Evolutionary conservation across 345 rosid genomes (phyloP).

Genomic region (Barbarea vulgaris): DNA sequence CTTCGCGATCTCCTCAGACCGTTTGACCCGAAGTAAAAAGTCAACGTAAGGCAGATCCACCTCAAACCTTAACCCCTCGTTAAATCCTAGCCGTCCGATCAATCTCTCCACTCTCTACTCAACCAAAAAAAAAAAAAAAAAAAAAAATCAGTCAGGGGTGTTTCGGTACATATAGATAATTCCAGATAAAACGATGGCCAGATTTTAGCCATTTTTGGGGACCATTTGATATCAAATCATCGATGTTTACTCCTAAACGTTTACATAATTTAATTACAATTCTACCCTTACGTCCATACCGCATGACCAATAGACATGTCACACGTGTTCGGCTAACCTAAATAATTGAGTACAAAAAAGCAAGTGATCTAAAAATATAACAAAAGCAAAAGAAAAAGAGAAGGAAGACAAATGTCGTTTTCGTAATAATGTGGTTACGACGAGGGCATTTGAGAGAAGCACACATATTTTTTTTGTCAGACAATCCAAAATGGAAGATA

Average conservation of each 20-base stretch:
- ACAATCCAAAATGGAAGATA: slow-evolving; percentile 78
- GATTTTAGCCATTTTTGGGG: slow-evolving; percentile 59
- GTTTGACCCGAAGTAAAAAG: slow-evolving; percentile 74
- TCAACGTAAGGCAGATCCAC: slow-evolving; percentile 66
- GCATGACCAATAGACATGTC: slow-evolving; percentile 19
- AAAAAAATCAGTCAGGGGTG: slow-evolving; percentile 33
- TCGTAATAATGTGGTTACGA: slow-evolving; percentile 45
- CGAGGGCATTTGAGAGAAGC: slow-evolving; percentile 35
- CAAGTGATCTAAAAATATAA: slow-evolving; percentile 21
- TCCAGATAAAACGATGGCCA: slow-evolving; percentile 51
- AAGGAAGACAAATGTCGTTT: slow-evolving; percentile 29
- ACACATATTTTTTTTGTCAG: slow-evolving; percentile 51
- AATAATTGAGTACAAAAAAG: slow-evolving; percentile 38
- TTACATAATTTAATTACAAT: slow-evolving; percentile 11
- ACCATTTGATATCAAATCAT: slow-evolving; percentile 48
- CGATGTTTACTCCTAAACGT: slow-evolving; percentile 26
- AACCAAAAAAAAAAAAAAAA: background rate
- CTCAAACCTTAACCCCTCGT: slow-evolving; percentile 56
- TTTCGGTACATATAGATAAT: slow-evolving; percentile 27
- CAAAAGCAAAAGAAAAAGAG: slow-evolving; percentile 4
- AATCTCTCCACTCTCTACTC: slow-evolving; percentile 52
- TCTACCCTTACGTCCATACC: slow-evolving; percentile 39
- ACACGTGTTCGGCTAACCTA: slow-evolving; percentile 33
- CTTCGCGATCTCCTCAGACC: slow-evolving; percentile 58
- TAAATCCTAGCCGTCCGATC: slow-evolving; percentile 59